Percentiles rank a stretch among this genome's conserved stretches.
Evolutionary conservation across 495 filamentous ascomycete genomes (phyloP).

Genomic region (Aspergillus nanangensis): DNA sequence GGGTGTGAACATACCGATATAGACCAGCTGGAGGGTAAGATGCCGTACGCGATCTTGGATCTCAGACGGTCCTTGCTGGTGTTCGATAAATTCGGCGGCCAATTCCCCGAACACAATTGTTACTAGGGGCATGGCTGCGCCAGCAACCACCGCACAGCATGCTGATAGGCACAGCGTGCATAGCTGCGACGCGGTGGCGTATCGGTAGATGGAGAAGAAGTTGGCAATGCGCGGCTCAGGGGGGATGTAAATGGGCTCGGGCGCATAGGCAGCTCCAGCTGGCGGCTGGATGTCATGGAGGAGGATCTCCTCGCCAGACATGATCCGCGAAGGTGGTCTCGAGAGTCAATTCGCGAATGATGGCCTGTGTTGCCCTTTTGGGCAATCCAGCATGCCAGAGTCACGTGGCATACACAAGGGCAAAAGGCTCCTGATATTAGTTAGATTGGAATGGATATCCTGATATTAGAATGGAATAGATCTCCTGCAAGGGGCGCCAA

Average conservation of each 20-base stretch:
- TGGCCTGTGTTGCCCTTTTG: no score
- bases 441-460: no score
- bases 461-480: no score
- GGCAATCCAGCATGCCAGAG: no score
- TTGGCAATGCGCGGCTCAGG: constrained; percentile 2
- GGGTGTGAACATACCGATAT: constrained; percentile 1
- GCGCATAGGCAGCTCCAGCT: no score
- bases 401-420: no score
- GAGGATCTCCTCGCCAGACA: no score
- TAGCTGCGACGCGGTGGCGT: constrained; percentile 65
- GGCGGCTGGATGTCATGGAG: no score
- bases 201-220: constrained; percentile 47
- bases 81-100: constrained; percentile 5
- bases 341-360: no score
- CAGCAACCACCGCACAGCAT: constrained; percentile 60
- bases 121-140: constrained; percentile 72
- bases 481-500: no score
- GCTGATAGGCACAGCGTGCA: constrained; percentile 55
- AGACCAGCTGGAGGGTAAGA: background rate
- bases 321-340: no score
- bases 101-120: constrained; percentile 42
- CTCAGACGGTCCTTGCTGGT: background rate
- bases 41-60: background rate
- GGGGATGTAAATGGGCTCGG: background rate
- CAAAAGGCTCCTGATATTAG: no score